These are phyloP conservation scores for Capronia epimyces DNA, from an alignment of 2,329 filamentous ascomycete genomes.

Conservation along the genomic window DNA sequence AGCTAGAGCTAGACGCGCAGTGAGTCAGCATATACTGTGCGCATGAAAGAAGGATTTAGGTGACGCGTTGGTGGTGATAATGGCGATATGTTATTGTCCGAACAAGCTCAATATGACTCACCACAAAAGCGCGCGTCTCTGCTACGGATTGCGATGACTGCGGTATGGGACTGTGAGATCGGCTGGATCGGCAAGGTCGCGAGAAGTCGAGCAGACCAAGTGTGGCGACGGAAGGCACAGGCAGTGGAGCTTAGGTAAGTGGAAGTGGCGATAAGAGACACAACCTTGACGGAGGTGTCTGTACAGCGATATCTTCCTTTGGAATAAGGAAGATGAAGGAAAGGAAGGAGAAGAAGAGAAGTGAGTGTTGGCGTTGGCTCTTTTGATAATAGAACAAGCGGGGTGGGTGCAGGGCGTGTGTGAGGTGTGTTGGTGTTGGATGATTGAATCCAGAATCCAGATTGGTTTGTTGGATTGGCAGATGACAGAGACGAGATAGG, in stretches of 20 bases:
- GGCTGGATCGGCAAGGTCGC: constrained; percentile 15
- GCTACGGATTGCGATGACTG: constrained; percentile 15
- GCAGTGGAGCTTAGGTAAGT: constrained; percentile 7
- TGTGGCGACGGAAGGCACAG: constrained; percentile 14
- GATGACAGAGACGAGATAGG: neutral
- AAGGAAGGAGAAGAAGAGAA: constrained; percentile 8
- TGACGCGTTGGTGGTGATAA: constrained; percentile 11
- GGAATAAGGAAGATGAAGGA: constrained; percentile 24
- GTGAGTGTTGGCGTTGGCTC: constrained; percentile 14
- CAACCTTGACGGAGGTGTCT: constrained; percentile 26
- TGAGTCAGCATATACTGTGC: constrained; percentile 23
- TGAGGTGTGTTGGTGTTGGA: constrained; percentile 10
- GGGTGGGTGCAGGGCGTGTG: constrained; percentile 12
- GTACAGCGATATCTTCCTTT: constrained; percentile 27
- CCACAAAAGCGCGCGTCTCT: constrained; percentile 17
- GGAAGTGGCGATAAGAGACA: constrained; percentile 21
- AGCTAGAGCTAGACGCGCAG: constrained; percentile 6
- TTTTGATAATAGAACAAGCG: constrained; percentile 23
- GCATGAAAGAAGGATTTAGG: neutral
- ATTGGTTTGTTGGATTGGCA: constrained; percentile 3
- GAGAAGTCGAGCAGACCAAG: constrained; percentile 16
- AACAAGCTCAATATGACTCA: constrained; percentile 16
- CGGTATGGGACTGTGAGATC: constrained; percentile 1
- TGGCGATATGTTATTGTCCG: neutral
- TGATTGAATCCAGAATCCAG: neutral